Conservation (phyloP, 2,329 filamentous ascomycete genomes). For the Phialocephala subalpina region DNA sequence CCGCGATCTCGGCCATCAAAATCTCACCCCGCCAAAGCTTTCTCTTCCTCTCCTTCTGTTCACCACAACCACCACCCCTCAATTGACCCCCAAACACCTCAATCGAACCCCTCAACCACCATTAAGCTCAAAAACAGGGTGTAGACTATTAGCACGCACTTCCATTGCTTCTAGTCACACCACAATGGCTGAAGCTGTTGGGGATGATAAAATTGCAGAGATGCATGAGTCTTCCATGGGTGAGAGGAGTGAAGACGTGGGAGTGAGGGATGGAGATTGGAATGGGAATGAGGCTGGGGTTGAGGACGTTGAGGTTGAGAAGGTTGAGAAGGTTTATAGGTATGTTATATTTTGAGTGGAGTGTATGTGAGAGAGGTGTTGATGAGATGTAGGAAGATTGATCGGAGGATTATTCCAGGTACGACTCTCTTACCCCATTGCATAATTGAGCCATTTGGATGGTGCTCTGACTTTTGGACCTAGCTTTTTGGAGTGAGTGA, state of each 20-base stretch:
- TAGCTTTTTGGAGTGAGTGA: too few relatives aligned
- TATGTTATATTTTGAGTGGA: slow-evolving; percentile 32
- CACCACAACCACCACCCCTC: not conserved
- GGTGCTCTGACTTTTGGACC: slow-evolving; percentile 21
- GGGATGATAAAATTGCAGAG: slow-evolving; percentile 27
- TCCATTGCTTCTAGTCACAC: slow-evolving; percentile 41
- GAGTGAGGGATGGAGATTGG: slow-evolving; percentile 16
- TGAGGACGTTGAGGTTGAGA: slow-evolving; percentile 39
- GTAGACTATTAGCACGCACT: slow-evolving; percentile 41
- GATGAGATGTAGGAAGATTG: slow-evolving; percentile 52
- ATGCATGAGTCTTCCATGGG: slow-evolving; percentile 19
- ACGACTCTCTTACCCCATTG: slow-evolving; percentile 2
- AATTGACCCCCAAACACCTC: not conserved
- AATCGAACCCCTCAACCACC: not conserved
- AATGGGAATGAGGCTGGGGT: slow-evolving; percentile 23
- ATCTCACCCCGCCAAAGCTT: slow-evolving; percentile 1
- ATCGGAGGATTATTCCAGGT: slow-evolving; percentile 63
- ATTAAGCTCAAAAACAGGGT: not conserved
- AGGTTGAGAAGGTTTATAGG: slow-evolving; percentile 48
- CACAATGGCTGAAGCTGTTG: slow-evolving; percentile 36
- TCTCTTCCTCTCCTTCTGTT: not conserved
- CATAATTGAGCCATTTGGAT: not conserved
- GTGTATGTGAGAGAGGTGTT: too few relatives aligned
- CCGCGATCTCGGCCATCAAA: not conserved
- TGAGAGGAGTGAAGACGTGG: slow-evolving; percentile 9